These are phyloP conservation scores for Metschnikowia picachoensis DNA, from an alignment of 805 yeast species.

Conservation along the genomic window DNA sequence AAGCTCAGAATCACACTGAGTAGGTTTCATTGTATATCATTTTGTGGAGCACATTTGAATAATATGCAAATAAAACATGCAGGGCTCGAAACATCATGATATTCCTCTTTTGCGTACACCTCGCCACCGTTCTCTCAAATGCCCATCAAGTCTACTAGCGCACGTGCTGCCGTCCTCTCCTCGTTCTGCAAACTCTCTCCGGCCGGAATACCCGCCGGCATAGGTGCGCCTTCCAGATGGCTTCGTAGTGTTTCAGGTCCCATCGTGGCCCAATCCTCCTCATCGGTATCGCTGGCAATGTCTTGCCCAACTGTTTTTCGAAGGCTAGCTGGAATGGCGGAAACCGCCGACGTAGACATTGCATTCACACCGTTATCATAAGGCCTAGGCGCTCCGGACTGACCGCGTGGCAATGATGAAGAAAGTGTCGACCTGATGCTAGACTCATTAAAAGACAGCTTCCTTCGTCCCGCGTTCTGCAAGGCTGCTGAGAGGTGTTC, in stretches of 20 bases:
- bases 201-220: constrained; percentile 13
- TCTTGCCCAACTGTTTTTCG: constrained; percentile 3
- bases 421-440: constrained; percentile 41
- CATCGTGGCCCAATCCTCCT: constrained; percentile 92
- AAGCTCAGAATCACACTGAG: too few species aligned
- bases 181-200: constrained; percentile 22
- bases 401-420: constrained; percentile 20
- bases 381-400: constrained; percentile 1
- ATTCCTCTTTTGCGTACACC: too few species aligned
- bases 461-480: constrained; percentile 26
- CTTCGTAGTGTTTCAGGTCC: constrained; percentile 69
- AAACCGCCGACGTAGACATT: background rate
- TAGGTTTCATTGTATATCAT: too few species aligned
- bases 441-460: constrained; percentile 41
- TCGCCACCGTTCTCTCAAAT: constrained; percentile 1
- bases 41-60: too few species aligned
- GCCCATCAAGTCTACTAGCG: constrained; percentile 56
- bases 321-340: background rate
- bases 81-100: too few species aligned
- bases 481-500: constrained; percentile 22
- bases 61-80: too few species aligned
- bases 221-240: constrained; percentile 18
- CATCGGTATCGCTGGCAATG: constrained; percentile 72
- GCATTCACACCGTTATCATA: constrained; percentile 3
- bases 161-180: constrained; percentile 57